phyloP scores from a whole-genome alignment of 2,329 filamentous ascomycete species.

The Zasmidium cellare region DNA sequence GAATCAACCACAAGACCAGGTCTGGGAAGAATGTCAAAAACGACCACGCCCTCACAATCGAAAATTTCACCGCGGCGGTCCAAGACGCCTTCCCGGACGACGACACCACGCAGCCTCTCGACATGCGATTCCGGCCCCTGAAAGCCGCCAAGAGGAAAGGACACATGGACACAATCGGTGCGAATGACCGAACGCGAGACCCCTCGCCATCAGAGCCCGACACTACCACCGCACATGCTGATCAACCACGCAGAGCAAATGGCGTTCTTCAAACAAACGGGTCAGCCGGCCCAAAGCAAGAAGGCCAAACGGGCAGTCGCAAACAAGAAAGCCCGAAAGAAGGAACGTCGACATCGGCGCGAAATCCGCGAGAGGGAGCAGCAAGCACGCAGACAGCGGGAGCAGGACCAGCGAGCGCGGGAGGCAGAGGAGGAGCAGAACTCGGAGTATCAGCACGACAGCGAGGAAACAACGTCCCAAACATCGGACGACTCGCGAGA shows the following conservation, averaged over 20 bases:
- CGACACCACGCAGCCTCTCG: background rate
- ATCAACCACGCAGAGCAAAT: too few relatives aligned
- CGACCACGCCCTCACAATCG: background rate
- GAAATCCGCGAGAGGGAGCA: background rate
- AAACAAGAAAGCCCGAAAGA: too few relatives aligned
- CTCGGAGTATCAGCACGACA: background rate
- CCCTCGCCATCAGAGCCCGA: too few relatives aligned
- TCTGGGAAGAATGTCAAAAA: background rate
- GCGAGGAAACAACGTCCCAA: background rate
- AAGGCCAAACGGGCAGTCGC: too few relatives aligned
- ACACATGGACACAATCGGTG: slow-evolving; percentile 1
- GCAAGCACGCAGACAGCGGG: background rate
- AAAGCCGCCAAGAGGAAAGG: too few relatives aligned
- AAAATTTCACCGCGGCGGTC: background rate
- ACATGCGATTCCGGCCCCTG: too few relatives aligned
- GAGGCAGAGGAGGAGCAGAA: background rate
- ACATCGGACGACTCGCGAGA: background rate
- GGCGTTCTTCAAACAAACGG: too few relatives aligned
- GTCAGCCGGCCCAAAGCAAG: too few relatives aligned
- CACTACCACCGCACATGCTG: too few relatives aligned
- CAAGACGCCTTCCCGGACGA: background rate
- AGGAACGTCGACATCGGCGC: too few relatives aligned
- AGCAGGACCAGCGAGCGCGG: background rate
- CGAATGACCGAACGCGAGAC: background rate
- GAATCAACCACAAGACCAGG: background rate